Evolutionary conservation across 1,284 basidiomycete species (phyloP).

Genomic region (Caloboletus firmus): DNA sequence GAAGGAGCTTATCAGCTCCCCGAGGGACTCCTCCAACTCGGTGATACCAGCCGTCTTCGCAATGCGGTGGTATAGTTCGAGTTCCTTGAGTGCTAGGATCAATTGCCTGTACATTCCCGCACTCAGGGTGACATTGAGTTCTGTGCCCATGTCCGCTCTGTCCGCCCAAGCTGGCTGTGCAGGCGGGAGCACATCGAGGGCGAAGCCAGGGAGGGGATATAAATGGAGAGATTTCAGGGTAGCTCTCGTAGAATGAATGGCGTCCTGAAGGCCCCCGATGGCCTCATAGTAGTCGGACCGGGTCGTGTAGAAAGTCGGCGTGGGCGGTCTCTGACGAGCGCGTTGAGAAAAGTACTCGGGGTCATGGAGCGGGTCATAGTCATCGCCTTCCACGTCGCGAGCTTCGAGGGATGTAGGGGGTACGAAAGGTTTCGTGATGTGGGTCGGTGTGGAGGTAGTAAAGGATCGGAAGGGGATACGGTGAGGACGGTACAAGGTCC

Average conservation of each 20-base stretch:
- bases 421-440: conserved; percentile 20
- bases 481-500: conserved; percentile 3
- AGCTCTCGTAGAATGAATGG: conserved; percentile 56
- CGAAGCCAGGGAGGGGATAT: conserved; percentile 74
- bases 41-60: conserved; percentile 62
- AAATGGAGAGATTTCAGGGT: conserved; percentile 69
- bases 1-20: conserved; percentile 60
- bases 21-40: conserved; percentile 57
- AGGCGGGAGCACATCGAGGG: conserved; percentile 58
- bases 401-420: conserved; percentile 24
- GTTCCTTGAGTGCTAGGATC: conserved; percentile 64
- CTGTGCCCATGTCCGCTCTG: conserved; percentile 55
- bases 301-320: conserved; percentile 88
- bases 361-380: conserved; percentile 6
- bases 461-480: conserved; percentile 6
- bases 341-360: conserved; percentile 8
- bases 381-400: background rate
- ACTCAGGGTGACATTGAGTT: conserved; percentile 64
- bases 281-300: conserved; percentile 77
- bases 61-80: conserved; percentile 72
- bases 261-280: conserved; percentile 65
- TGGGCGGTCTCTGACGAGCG: conserved; percentile 42
- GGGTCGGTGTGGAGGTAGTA: conserved; percentile 5
- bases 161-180: conserved; percentile 69
- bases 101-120: conserved; percentile 75